phyloP scores from a whole-genome alignment of 805 yeast genomes.

The Diddensiella santjacobensis region DNA sequence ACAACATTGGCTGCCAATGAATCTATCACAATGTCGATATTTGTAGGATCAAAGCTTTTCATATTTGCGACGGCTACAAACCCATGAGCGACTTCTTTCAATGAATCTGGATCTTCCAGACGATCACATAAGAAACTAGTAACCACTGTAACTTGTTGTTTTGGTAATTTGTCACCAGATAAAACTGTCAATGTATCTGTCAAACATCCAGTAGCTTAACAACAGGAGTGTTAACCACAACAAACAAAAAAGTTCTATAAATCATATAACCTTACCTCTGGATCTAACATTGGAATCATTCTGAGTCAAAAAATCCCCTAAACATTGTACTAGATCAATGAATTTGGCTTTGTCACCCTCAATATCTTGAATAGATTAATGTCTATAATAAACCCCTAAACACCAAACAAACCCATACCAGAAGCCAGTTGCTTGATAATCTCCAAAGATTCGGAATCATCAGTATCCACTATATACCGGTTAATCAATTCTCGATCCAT shows the following conservation, averaged over 20 bases:
- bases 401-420: not conserved
- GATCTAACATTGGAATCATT: slow-evolving; percentile 51
- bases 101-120: slow-evolving; percentile 57
- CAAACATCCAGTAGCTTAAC: slow-evolving; percentile 41
- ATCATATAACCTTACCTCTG: slow-evolving; percentile 30
- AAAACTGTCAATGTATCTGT: slow-evolving; percentile 37
- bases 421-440: slow-evolving; percentile 27
- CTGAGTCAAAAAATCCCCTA: slow-evolving; percentile 63
- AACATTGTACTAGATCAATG: slow-evolving; percentile 50
- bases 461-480: slow-evolving; percentile 39
- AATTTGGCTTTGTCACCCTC: slow-evolving; percentile 34
- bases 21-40: slow-evolving; percentile 34
- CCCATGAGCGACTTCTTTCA: slow-evolving; percentile 52
- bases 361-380: slow-evolving; percentile 20
- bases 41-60: slow-evolving; percentile 42
- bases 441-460: slow-evolving; percentile 29
- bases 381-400: not conserved
- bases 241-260: too few species aligned
- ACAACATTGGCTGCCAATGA: slow-evolving; percentile 33
- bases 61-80: slow-evolving; percentile 48
- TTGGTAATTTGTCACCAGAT: slow-evolving; percentile 31
- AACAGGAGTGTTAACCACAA: too few species aligned
- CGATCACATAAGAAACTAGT: slow-evolving; percentile 57
- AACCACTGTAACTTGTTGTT: slow-evolving; percentile 36
- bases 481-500: not conserved